phyloP scores from a whole-genome alignment of 305 asterid species.

The Fraxinus greggii region DNA sequence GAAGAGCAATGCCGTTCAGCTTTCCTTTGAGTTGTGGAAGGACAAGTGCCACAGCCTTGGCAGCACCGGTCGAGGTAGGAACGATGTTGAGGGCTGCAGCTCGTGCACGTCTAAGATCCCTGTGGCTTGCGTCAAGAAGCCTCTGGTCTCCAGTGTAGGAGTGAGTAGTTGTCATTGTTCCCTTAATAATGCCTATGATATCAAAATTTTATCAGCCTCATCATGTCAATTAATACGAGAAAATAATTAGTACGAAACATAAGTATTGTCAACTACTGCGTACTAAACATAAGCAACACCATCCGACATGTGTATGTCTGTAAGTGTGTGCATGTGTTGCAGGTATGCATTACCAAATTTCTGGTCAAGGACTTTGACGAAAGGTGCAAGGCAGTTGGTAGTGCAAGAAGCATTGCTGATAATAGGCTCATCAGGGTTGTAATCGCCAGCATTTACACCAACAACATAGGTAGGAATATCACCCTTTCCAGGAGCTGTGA shows the following conservation, averaged over 20 bases:
- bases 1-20: constrained; percentile 94
- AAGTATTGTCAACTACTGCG: background rate
- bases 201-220: background rate
- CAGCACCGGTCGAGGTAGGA: constrained; percentile 92
- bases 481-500: constrained; percentile 95
- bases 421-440: constrained; percentile 59
- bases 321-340: background rate
- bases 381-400: constrained; percentile 96
- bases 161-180: constrained; percentile 99
- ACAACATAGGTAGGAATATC: constrained; percentile 91
- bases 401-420: constrained; percentile 97
- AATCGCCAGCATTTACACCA: constrained; percentile 80
- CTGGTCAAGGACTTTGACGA: constrained; percentile 87
- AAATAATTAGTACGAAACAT: background rate
- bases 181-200: constrained; percentile 73
- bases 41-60: constrained; percentile 90
- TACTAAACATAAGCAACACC: background rate
- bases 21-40: constrained; percentile 90
- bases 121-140: constrained; percentile 95
- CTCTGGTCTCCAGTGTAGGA: constrained; percentile 98
- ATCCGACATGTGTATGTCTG: background rate
- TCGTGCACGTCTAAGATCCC: constrained; percentile 88
- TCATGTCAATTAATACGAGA: background rate
- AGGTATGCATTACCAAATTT: constrained; percentile 59
- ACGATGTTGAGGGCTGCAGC: constrained; percentile 96